Percentiles rank a stretch among this genome's conserved stretches.
Evolutionary conservation across 805 yeast genomes (phyloP).

Genomic region (Vanderwaltozyma polyspora): DNA sequence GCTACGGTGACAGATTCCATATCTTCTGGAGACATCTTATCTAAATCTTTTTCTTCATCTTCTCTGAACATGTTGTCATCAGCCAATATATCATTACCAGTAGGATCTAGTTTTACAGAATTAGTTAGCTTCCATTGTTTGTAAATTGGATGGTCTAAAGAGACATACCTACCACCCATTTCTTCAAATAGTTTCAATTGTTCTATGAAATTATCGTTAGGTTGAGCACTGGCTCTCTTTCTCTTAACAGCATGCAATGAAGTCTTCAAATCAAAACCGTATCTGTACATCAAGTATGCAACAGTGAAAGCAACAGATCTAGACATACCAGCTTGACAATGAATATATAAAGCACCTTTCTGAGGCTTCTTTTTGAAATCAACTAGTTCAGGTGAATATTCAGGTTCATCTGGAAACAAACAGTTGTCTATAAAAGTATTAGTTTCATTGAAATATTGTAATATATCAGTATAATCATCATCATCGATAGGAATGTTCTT

Average conservation of each 20-base stretch:
- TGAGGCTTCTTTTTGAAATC: conserved; percentile 29
- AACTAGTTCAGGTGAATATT: conserved; percentile 22
- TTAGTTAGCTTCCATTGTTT: conserved; percentile 34
- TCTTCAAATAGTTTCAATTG: conserved; percentile 59
- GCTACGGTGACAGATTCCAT: conserved; percentile 29
- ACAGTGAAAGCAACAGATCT: conserved; percentile 78
- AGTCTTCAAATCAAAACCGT: conserved; percentile 44
- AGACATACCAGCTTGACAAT: conserved; percentile 89
- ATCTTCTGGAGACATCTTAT: conserved; percentile 20
- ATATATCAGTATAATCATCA: conserved; percentile 51
- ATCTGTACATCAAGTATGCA: conserved; percentile 79
- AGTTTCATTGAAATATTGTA: conserved; percentile 49
- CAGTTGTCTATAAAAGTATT: conserved; percentile 60
- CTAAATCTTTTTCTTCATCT: conserved; percentile 17
- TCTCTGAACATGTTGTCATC: conserved; percentile 26
- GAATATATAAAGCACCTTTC: conserved; percentile 42
- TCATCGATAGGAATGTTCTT: conserved; percentile 66
- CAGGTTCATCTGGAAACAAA: conserved; percentile 34
- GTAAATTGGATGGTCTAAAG: conserved; percentile 24
- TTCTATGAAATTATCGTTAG: conserved; percentile 62
- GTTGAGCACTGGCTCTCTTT: conserved; percentile 48
- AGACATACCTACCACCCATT: conserved; percentile 27
- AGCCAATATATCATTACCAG: conserved; percentile 26
- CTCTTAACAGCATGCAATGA: conserved; percentile 70
- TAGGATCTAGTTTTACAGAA: conserved; percentile 31